Evolutionary conservation across 257 asterid species (phyloP), one percentile per base, ranked within the genome.

Genomic region (Lycium barbarum): DNA sequence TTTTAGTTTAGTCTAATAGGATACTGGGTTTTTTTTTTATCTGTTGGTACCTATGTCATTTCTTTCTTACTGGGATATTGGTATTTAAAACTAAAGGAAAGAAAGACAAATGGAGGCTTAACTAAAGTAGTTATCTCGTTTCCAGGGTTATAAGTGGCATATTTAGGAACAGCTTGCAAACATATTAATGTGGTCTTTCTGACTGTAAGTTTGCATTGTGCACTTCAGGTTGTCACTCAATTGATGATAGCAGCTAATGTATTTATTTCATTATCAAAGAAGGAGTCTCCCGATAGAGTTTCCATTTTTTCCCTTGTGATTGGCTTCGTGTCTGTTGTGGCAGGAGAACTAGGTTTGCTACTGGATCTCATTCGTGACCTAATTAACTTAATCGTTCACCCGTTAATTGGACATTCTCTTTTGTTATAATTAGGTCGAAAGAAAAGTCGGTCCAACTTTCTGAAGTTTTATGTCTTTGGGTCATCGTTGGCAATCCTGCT

Each of bases 331-430:
- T 93, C 98, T 68, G 87, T 92, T 57, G 84, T 94, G 36, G 71
- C 93, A 20, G 98, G 98, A 84, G 98, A 93, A 89, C 85, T 93
- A 71, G 99, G 99, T 93, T 80, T 54, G 83, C 57, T 7, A 13
- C 12, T 63, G 66, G 76, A 40, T 57, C 62, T 61, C 6, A 59
- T 82, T 76, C 5, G 15, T 20, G 51, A n/a, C 70, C 12, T 80
- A 5, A 53, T 81, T 40, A 9, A 35, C 9, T 59, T 58, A 22
- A 43, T 51, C 0, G 18, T 82, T 59, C 80, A 67, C 33, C 9
- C 80, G 45, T 51, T 22, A 54, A 54, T 40, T n/a, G 55, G 18
- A 35, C 47, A 51, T 76, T 18, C 53, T 0, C 53, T 68, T 36
- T 82, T 88, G 38, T 80, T 68, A 10, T 78, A 81, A 68, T 87